Base-by-base conservation (phyloP, 2,329 filamentous ascomycete genomes). In the Claviceps sp. region DNA sequence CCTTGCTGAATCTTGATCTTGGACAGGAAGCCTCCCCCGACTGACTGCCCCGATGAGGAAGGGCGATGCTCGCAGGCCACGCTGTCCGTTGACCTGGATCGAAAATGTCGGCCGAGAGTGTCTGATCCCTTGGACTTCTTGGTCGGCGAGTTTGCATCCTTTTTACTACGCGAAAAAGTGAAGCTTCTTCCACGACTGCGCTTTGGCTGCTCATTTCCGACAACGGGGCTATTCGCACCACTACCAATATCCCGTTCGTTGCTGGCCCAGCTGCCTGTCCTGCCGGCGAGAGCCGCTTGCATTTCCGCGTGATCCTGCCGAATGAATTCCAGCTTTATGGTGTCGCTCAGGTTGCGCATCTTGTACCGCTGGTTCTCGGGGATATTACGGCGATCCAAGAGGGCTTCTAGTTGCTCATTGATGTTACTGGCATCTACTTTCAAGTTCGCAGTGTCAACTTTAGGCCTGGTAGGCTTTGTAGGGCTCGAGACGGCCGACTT, bases 271-370 rank as follows among this genome's bases (percentile, higher is more conserved):
- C 71, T 61, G 59, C 65, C 58, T 52, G 66, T 62, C 58, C 70
- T 73, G 62, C 68, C 24, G 26, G 17, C 69, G 56, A 71, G 74
- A 58, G 71, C 70, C 50, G 76, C 74, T 65, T 73, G 72, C 68
- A 76, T 82, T 65, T 85, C 85, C 6, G 80, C 81, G 74, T 87
- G 88, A 64, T 96, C 87, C 65, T 95, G 90, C 50, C 85, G 84
- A 60, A 97, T 89, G 61, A 98, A 94, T 63, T 97, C 90, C 64
- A 89, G 87, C 70, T 98, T 98, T 72, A 97, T 90, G 39, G 87
- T 85, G 57, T 88, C 78, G 56, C 87, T 89, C 55, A 98, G 73
- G 52, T 84, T 90, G 46, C 91, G 81, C 89, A 98, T 96, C 70
- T 94, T 94, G 67, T 91, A 89, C 52, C 91, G 79, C 74, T 95